Conservation (phyloP, 2,329 filamentous ascomycete species). For the Macrophomina pseudophaseolina region DNA sequence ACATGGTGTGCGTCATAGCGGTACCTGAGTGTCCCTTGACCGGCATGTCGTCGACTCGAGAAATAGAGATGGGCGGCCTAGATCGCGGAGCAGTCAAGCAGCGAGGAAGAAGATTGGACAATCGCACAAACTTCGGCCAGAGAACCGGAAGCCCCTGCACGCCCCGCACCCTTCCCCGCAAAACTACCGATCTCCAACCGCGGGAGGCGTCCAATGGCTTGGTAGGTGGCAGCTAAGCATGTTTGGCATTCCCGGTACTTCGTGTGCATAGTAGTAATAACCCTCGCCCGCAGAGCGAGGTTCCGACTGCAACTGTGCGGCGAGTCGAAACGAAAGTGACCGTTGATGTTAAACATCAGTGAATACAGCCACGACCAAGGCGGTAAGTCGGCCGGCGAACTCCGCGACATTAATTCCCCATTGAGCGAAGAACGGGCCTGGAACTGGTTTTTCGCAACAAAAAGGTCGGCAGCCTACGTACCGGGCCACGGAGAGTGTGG, state of each 20-base stretch:
- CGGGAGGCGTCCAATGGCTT: neutral
- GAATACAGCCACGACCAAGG: neutral
- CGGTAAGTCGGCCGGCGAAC: conserved; percentile 7
- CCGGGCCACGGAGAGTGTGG: neutral
- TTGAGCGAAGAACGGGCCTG: neutral
- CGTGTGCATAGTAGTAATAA: neutral
- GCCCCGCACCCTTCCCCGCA: conserved; percentile 8
- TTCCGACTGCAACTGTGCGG: too few species aligned
- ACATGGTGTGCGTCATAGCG: conserved; percentile 15
- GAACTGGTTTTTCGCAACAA: neutral
- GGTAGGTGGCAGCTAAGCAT: too few species aligned
- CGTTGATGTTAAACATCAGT: too few species aligned
- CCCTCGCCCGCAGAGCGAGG: too few species aligned
- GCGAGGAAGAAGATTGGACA: neutral
- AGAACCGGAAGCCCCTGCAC: neutral
- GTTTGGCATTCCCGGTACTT: neutral
- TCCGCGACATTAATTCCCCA: conserved; percentile 4
- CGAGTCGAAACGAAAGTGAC: too few species aligned
- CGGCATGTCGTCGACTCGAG: neutral
- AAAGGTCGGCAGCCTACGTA: neutral
- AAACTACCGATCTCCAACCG: neutral
- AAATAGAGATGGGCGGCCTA: neutral
- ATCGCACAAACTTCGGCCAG: neutral
- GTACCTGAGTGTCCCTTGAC: neutral
- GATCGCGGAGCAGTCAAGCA: neutral